Base-by-base conservation (phyloP, 2,329 filamentous ascomycete species). In the Fusarium cicatricum region DNA sequence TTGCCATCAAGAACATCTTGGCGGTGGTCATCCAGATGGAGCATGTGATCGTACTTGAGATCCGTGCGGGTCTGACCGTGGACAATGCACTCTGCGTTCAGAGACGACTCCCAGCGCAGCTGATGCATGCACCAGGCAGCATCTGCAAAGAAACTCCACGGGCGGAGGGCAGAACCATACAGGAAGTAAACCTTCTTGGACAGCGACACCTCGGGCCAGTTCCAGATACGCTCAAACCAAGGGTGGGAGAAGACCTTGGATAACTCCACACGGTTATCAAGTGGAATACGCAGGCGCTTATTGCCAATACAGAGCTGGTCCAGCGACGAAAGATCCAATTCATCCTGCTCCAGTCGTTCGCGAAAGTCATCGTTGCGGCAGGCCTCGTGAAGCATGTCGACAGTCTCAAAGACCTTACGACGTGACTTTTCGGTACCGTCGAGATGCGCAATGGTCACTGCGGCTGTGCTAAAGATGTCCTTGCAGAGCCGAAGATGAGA, bases 161-260 rank as follows among this genome's bases (percentile, higher is more conserved):
- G 46, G 8, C 46, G 36, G 2, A 49, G 46, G 4, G 46, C 46
- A 34, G 46, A 49, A 15, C 46, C 46, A 16, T 49, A 49, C 37
- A 49, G 11, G 46, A 49, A 49, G 19, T 49, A 49, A 2, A 49
- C 46, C 29, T 49, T 49, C 46, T 49, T 49, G 37, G 46, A 49
- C n/a, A 49, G 46, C 15, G 46, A 49, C n/a, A 49, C 37, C 19
- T 49, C 46, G 17, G 46, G 46, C 46, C 46, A 49, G 46, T 49
- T 49, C 46, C 46, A 49, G 9, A 49, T 29, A 34, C 46, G 46
- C 6, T 49, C 46, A 17, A 49, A 49, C 46, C 46, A 49, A 15
- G 46, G 46, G 28, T 49, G 36, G 15, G 46, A 49, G 10, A 49
- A 49, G 36, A 49, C 46, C 28, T 49, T 49, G 46, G 46, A 49